A percentile compares a stretch with the other conserved stretches of the same genome.
phyloP scores from a whole-genome alignment of 306 rosid genomes.

The Fagus crenata region DNA sequence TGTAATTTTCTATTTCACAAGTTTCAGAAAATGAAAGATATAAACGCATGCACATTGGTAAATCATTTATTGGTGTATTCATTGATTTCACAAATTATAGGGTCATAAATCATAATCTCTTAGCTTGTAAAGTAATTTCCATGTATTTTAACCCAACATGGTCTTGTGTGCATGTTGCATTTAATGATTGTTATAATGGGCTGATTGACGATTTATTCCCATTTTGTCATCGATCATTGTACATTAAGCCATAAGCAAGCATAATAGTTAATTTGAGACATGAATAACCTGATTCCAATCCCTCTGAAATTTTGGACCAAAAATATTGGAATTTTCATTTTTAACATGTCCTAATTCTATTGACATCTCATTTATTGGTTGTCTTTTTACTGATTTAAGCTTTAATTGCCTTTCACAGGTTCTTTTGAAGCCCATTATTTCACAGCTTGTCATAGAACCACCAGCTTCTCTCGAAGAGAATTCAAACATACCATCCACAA shows the following conservation, averaged over 20 bases:
- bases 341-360: background rate
- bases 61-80: background rate
- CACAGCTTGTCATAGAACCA: constrained; percentile 75
- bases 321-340: background rate
- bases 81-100: background rate
- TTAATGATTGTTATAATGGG: background rate
- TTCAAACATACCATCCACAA: constrained; percentile 50
- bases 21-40: background rate
- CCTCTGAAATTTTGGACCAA: background rate
- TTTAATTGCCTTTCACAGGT: constrained; percentile 45
- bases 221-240: background rate
- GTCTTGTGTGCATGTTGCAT: background rate
- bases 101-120: too few species aligned
- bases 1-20: background rate
- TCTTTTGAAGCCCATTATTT: constrained; percentile 79
- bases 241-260: background rate
- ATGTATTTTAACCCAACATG: background rate
- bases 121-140: background rate
- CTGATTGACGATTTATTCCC: background rate
- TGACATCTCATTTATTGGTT: constrained; percentile 5
- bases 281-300: background rate
- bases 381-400: constrained; percentile 24
- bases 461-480: constrained; percentile 58
- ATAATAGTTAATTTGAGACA: background rate
- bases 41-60: too few species aligned